Conservation (phyloP, 805 yeast species). For the Candida anglica region DNA sequence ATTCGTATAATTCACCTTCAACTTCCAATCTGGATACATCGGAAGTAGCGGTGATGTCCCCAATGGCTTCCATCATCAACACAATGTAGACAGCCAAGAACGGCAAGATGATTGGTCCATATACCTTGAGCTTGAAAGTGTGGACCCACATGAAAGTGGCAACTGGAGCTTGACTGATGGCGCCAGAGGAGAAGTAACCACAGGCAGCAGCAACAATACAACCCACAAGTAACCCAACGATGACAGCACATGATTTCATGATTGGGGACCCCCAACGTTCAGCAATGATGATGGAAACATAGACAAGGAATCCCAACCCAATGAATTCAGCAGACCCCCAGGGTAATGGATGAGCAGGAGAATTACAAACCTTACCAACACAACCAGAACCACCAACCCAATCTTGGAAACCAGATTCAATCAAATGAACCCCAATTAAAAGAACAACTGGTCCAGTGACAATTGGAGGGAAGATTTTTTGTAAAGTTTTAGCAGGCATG, state of each 20-base stretch:
- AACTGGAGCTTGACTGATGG: constrained; percentile 69
- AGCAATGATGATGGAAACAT: constrained; percentile 63
- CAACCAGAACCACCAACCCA: constrained; percentile 88
- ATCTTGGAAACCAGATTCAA: constrained; percentile 71
- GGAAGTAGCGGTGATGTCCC: constrained; percentile 91
- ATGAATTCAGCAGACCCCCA: constrained; percentile 89
- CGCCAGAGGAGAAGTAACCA: constrained; percentile 64
- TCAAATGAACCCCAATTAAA: constrained; percentile 70
- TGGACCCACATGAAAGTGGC: constrained; percentile 86
- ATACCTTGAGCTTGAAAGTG: constrained; percentile 70
- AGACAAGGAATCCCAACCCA: constrained; percentile 85
- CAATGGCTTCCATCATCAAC: constrained; percentile 89
- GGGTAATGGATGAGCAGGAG: constrained; percentile 47
- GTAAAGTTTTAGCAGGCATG: constrained; percentile 67
- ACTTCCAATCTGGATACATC: constrained; percentile 86
- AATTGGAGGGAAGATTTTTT: constrained; percentile 77
- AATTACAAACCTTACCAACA: constrained; percentile 27
- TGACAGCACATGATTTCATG: constrained; percentile 92
- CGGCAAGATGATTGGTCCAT: constrained; percentile 85
- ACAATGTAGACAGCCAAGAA: constrained; percentile 79
- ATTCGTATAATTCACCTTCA: constrained; percentile 76
- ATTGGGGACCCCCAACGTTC: constrained; percentile 93
- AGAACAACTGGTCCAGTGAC: constrained; percentile 94
- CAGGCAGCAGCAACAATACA: constrained; percentile 91
- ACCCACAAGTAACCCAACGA: constrained; percentile 78